phyloP scores from a whole-genome alignment of 202 grass and related monocot species.

The Alloteropsis angusta region DNA sequence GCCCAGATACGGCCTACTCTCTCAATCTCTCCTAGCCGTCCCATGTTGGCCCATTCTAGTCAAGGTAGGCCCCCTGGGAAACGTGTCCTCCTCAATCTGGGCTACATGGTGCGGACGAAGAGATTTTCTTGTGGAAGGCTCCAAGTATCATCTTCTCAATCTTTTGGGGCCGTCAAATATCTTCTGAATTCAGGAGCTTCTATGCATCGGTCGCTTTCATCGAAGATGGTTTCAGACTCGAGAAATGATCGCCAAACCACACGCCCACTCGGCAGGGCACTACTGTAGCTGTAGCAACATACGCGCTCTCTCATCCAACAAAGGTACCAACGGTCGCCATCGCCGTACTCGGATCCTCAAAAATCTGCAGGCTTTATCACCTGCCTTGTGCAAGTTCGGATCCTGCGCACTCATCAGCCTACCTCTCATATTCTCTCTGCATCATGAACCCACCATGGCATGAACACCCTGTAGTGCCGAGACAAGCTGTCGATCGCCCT shows the following conservation, averaged over 20 bases:
- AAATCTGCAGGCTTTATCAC: neutral
- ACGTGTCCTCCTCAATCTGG: neutral
- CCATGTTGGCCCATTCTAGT: neutral
- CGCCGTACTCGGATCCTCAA: neutral
- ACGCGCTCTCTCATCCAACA: neutral
- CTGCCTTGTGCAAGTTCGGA: conserved; percentile 1
- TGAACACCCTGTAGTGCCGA: neutral
- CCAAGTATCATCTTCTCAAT: no score
- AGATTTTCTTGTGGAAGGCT: no score
- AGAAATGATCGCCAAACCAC: neutral
- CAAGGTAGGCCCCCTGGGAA: neutral
- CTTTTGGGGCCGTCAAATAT: no score
- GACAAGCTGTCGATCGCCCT: neutral
- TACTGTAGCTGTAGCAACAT: neutral
- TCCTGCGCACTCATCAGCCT: no score
- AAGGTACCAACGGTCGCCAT: neutral
- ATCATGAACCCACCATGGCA: neutral
- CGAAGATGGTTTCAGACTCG: neutral
- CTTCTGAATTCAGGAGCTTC: no score
- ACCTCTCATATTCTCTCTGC: neutral
- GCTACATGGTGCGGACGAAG: no score
- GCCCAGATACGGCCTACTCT: neutral
- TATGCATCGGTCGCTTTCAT: neutral
- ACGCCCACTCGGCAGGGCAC: neutral
- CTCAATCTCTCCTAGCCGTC: neutral